These are phyloP conservation scores for Diutina siamensis DNA, from an alignment of 1,139 yeast species.

Conservation along the genomic window DNA sequence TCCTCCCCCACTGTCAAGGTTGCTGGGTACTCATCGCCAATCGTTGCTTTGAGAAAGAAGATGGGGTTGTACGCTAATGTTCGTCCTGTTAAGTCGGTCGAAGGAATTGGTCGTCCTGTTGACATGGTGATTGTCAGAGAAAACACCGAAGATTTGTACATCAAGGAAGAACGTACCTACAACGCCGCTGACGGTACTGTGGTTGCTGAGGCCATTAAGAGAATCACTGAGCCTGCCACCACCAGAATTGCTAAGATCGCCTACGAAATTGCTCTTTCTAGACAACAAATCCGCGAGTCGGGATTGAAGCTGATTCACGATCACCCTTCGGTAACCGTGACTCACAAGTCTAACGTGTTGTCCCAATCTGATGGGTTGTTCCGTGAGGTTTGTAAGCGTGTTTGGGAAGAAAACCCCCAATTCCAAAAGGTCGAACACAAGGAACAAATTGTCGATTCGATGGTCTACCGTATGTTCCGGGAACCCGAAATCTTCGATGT, in stretches of 20 bases:
- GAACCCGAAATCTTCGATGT: conserved; percentile 97
- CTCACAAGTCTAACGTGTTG: conserved; percentile 93
- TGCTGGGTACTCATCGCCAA: conserved; percentile 94
- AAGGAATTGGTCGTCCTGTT: conserved; percentile 73
- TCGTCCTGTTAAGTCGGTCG: conserved; percentile 92
- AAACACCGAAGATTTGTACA: conserved; percentile 93
- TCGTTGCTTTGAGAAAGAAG: conserved; percentile 93
- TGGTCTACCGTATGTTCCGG: conserved; percentile 98
- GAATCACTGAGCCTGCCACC: conserved; percentile 85
- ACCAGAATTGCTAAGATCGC: conserved; percentile 84
- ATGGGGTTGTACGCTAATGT: conserved; percentile 92
- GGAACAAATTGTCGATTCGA: conserved; percentile 97
- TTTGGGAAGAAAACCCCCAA: conserved; percentile 56
- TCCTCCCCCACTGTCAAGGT: conserved; percentile 91
- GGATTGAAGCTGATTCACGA: conserved; percentile 27
- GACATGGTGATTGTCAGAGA: conserved; percentile 98
- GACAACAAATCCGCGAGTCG: conserved; percentile 70
- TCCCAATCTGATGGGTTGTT: conserved; percentile 90
- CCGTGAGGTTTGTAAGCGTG: conserved; percentile 79
- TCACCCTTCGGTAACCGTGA: conserved; percentile 71
- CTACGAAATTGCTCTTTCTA: conserved; percentile 80
- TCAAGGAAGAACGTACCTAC: conserved; percentile 79
- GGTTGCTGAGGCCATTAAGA: conserved; percentile 95
- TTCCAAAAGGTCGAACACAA: conserved; percentile 54
- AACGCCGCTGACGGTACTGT: conserved; percentile 51